A percentile compares a stretch with the other conserved stretches of the same genome.
phyloP scores from a whole-genome alignment of 768 basidiomycete genomes.

The Cystobasidium tubakii region DNA sequence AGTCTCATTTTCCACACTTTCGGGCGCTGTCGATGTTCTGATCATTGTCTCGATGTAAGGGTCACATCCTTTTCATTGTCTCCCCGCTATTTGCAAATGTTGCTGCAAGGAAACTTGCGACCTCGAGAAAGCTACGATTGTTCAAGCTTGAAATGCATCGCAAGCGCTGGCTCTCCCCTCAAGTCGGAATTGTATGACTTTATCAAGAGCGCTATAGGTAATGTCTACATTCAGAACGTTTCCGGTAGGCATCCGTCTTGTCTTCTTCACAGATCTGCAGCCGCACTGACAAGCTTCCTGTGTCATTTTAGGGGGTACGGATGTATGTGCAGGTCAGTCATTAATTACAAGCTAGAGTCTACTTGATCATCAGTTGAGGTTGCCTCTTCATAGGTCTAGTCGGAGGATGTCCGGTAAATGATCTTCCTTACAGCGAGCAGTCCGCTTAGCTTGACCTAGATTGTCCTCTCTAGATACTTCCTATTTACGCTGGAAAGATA shows the following conservation, averaged over 20 bases:
- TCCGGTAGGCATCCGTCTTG: constrained; percentile 1
- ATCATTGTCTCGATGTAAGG: too few relatives aligned
- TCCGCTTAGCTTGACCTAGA: background rate
- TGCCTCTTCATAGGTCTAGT: too few relatives aligned
- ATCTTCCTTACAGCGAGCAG: background rate
- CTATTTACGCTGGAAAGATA: constrained; percentile 44
- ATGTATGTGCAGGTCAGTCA: constrained; percentile 41
- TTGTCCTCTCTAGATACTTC: constrained; percentile 8
- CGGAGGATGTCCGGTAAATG: constrained; percentile 30
- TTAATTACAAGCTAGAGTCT: too few relatives aligned
- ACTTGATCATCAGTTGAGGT: too few relatives aligned
- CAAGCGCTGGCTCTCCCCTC: constrained; percentile 36
- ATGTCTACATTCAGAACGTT: constrained; percentile 42
- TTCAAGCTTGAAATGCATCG: constrained; percentile 14
- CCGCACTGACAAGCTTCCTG: too few relatives aligned
- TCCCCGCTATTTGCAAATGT: constrained; percentile 37
- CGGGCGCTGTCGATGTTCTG: too few relatives aligned
- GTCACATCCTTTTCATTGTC: constrained; percentile 32
- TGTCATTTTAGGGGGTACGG: constrained; percentile 40
- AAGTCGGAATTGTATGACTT: constrained; percentile 32
- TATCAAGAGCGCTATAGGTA: constrained; percentile 2
- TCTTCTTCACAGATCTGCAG: too few relatives aligned
- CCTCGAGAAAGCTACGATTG: constrained; percentile 28
- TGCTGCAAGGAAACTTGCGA: constrained; percentile 12
- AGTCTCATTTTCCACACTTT: background rate